Conservation (phyloP, 1,284 basidiomycete species). For the Flammula alnicola region DNA sequence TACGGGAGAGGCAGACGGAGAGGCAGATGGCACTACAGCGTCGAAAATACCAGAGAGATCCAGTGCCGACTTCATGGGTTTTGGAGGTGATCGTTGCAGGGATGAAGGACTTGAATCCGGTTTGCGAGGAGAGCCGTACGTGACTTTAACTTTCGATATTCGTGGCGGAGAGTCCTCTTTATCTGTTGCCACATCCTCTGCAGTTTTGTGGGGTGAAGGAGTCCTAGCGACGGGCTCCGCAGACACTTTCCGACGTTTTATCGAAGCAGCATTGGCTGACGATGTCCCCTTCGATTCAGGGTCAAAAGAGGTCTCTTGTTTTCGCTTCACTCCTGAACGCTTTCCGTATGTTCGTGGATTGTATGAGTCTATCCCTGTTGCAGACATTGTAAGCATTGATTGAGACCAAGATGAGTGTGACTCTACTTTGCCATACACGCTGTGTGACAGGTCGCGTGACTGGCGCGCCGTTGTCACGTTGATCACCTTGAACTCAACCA, state of each 20-base stretch:
- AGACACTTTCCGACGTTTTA: slow-evolving; percentile 38
- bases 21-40: slow-evolving; percentile 30
- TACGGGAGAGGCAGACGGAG: slow-evolving; percentile 36
- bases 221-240: slow-evolving; percentile 19
- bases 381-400: too few relatives aligned
- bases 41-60: slow-evolving; percentile 46
- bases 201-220: too few relatives aligned
- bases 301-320: slow-evolving; percentile 18
- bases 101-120: not conserved
- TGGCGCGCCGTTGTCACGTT: too few relatives aligned
- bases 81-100: slow-evolving; percentile 9
- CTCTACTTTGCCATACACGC: too few relatives aligned
- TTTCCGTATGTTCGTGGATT: slow-evolving; percentile 47
- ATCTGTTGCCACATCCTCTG: slow-evolving; percentile 13
- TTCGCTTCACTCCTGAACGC: slow-evolving; percentile 38
- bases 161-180: slow-evolving; percentile 7
- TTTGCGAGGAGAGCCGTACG: slow-evolving; percentile 17
- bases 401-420: too few relatives aligned
- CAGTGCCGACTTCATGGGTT: slow-evolving; percentile 31
- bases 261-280: slow-evolving; percentile 7
- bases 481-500: slow-evolving; percentile 21
- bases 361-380: slow-evolving; percentile 13
- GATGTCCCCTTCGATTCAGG: slow-evolving; percentile 14
- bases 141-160: slow-evolving; percentile 7
- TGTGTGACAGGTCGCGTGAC: slow-evolving; percentile 14